A percentile compares a stretch with the other conserved stretches of the same genome.
Conservation (phyloP, 2,329 filamentous ascomycete genomes). For the Colletotrichum lini region DNA sequence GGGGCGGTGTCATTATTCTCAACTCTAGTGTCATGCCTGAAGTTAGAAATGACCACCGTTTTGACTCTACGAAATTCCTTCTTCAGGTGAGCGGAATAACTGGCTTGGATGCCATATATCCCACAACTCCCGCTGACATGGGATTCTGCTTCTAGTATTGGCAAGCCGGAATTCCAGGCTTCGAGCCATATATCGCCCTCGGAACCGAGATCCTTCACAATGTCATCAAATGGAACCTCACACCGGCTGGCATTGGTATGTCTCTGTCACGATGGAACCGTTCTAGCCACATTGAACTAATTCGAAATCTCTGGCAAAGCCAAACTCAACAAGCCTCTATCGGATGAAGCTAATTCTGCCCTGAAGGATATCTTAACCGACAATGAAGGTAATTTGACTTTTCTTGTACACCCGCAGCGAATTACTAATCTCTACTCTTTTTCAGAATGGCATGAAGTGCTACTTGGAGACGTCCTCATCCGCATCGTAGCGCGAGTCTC, state of each 20-base stretch:
- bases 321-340: constrained; percentile 18
- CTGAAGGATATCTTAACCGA: constrained; percentile 23
- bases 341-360: constrained; percentile 22
- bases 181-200: constrained; percentile 26
- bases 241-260: constrained; percentile 22
- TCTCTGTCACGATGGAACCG: too few relatives aligned
- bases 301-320: not conserved
- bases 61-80: constrained; percentile 30
- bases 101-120: too few relatives aligned
- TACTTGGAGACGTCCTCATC: constrained; percentile 22
- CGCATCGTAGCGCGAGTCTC: constrained; percentile 45
- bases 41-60: constrained; percentile 25
- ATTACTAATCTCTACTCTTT: not conserved
- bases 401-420: rapidly evolving
- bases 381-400: constrained; percentile 1
- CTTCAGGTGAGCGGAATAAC: constrained; percentile 6
- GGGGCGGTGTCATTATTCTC: constrained; percentile 24
- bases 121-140: too few relatives aligned
- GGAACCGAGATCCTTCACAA: constrained; percentile 33
- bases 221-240: constrained; percentile 36
- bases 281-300: too few relatives aligned
- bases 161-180: constrained; percentile 31
- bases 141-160: constrained; percentile 10
- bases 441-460: constrained; percentile 42
- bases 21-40: constrained; percentile 22